These are phyloP conservation scores for Neofusicoccum ribis DNA, from an alignment of 2,329 filamentous ascomycete species.

Conservation along the genomic window DNA sequence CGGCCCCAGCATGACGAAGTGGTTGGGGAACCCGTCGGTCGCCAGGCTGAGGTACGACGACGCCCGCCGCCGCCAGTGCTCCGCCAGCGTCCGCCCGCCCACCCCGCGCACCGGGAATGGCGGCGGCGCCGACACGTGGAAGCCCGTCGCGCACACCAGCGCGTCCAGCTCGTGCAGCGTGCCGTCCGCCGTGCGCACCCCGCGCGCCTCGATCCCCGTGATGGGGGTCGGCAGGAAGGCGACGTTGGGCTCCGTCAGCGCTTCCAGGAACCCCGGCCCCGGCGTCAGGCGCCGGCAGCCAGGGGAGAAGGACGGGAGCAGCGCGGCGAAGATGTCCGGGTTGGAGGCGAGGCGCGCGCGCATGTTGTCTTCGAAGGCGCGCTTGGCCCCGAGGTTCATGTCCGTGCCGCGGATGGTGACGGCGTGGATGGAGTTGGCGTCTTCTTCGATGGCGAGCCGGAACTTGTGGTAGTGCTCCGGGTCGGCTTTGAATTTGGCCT, in stretches of 20 bases:
- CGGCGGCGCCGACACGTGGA: slow-evolving; percentile 40
- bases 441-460: slow-evolving; percentile 34
- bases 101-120: slow-evolving; percentile 36
- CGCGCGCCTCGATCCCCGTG: slow-evolving; percentile 36
- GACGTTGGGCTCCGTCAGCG: slow-evolving; percentile 44
- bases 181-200: slow-evolving; percentile 44
- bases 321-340: slow-evolving; percentile 42
- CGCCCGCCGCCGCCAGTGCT: slow-evolving; percentile 38
- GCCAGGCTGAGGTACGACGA: slow-evolving; percentile 33
- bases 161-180: slow-evolving; percentile 41
- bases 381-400: slow-evolving; percentile 38
- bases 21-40: slow-evolving; percentile 38
- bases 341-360: slow-evolving; percentile 36
- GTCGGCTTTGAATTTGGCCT: slow-evolving; percentile 30
- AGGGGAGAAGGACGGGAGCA: slow-evolving; percentile 45
- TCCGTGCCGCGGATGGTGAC: slow-evolving; percentile 38
- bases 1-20: slow-evolving; percentile 45
- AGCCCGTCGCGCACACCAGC: slow-evolving; percentile 49
- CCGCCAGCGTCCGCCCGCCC: slow-evolving; percentile 30
- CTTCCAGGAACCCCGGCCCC: slow-evolving; percentile 54
- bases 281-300: slow-evolving; percentile 54
- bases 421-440: slow-evolving; percentile 33
- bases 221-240: slow-evolving; percentile 39
- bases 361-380: slow-evolving; percentile 45
- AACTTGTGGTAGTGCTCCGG: slow-evolving; percentile 35